Evolutionary conservation across 345 rosid genomes (phyloP).

Genomic region (Brassica carinata): DNA sequence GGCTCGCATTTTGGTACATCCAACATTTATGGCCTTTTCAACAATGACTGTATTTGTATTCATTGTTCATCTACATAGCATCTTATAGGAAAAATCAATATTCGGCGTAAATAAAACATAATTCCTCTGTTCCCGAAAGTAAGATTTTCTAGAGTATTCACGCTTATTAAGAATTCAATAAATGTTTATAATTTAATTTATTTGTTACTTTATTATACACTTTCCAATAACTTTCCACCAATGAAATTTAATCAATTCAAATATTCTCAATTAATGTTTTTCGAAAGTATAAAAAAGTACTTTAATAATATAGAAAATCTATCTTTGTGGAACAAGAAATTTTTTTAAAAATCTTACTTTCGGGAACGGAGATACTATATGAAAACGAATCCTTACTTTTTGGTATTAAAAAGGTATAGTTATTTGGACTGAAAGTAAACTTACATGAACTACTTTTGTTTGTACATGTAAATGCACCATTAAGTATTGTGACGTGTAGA

Average conservation of each 20-base stretch:
- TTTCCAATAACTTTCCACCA: no score
- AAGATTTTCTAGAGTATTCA: no score
- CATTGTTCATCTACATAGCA: constrained; percentile 32
- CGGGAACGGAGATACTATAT: background rate
- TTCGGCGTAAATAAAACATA: constrained; percentile 2
- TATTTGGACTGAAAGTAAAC: constrained; percentile 10
- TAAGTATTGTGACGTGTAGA: background rate
- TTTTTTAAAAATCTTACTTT: no score
- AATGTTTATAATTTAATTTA: no score
- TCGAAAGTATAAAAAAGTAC: no score
- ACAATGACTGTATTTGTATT: constrained; percentile 40
- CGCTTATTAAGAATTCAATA: no score
- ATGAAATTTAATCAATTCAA: no score
- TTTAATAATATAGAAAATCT: no score
- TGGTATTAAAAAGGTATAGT: constrained; percentile 16
- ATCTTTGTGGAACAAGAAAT: no score
- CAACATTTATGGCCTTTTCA: constrained; percentile 41
- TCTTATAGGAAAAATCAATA: constrained; percentile 1
- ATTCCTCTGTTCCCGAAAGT: no score
- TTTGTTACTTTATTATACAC: no score
- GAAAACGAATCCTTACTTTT: constrained; percentile 28
- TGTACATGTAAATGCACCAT: constrained; percentile 21
- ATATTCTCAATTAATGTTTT: no score
- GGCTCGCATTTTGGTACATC: constrained; percentile 39
- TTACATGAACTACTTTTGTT: constrained; percentile 22